A percentile compares a stretch with the other conserved stretches of the same genome.
Conservation (phyloP, 768 basidiomycete genomes). For the Auriscalpium orientale region DNA sequence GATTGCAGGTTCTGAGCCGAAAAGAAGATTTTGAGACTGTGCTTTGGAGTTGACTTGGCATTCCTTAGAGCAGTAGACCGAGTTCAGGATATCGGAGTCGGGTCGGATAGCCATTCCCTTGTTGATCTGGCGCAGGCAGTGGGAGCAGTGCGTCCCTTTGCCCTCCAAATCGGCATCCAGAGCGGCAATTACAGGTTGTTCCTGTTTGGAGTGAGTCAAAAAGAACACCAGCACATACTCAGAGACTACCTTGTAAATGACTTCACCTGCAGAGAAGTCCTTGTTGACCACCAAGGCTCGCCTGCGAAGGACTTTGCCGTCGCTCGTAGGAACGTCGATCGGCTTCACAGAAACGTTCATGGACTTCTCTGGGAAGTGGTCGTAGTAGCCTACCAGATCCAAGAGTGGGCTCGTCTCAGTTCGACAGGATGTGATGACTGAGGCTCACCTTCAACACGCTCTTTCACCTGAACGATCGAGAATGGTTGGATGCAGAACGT, state of each 20-base stretch:
- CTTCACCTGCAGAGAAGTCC: conserved; percentile 62
- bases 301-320: conserved; percentile 34
- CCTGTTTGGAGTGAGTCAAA: conserved; percentile 34
- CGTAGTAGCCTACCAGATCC: conserved; percentile 55
- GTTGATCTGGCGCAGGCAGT: conserved; percentile 60
- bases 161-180: conserved; percentile 68
- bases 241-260: conserved; percentile 61
- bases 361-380: conserved; percentile 65
- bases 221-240: not conserved
- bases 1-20: conserved; percentile 56
- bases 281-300: conserved; percentile 47
- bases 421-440: conserved; percentile 4
- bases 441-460: conserved; percentile 69
- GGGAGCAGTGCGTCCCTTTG: conserved; percentile 61
- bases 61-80: conserved; percentile 66
- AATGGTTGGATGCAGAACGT: conserved; percentile 30
- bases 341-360: conserved; percentile 59
- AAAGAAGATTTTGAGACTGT: conserved; percentile 64
- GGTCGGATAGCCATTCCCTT: conserved; percentile 36
- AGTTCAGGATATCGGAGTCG: conserved; percentile 43
- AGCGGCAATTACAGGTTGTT: conserved; percentile 61
- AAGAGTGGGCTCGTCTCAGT: conserved; percentile 15
- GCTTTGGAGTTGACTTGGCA: conserved; percentile 50
- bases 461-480: conserved; percentile 42
- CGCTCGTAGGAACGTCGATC: conserved; percentile 20